Percentiles rank a stretch among this genome's conserved stretches.
phyloP scores from a whole-genome alignment of 164 flowering plant genomes.

The Brasenia schreberi region DNA sequence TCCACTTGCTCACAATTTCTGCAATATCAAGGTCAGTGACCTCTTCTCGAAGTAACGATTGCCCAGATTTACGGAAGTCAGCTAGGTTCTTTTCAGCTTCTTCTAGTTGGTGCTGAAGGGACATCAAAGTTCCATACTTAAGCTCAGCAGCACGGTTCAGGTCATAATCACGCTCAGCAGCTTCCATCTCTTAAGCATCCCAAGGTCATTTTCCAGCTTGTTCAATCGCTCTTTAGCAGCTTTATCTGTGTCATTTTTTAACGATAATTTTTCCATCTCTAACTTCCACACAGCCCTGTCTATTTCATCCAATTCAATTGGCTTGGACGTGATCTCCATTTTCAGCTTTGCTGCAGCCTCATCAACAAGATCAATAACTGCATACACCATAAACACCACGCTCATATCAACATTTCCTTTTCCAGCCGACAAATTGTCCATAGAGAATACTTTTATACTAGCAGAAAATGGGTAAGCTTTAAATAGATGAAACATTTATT shows the following conservation, averaged over 20 bases:
- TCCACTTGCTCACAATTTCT: conserved; percentile 92
- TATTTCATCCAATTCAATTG: conserved; percentile 86
- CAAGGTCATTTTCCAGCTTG: conserved; percentile 74
- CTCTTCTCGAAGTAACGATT: conserved; percentile 75
- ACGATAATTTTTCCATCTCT: conserved; percentile 87
- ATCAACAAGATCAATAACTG: conserved; percentile 97
- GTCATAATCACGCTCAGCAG: conserved; percentile 90
- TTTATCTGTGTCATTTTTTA: conserved; percentile 79
- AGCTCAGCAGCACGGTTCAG: conserved; percentile 92
- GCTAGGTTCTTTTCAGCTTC: conserved; percentile 77
- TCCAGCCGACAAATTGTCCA: background rate
- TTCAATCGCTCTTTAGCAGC: conserved; percentile 69
- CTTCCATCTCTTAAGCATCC: conserved; percentile 79
- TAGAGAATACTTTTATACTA: background rate
- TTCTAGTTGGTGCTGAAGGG: conserved; percentile 73
- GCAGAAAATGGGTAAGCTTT: background rate
- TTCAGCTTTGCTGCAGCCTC: conserved; percentile 98
- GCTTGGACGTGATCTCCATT: conserved; percentile 98
- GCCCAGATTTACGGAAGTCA: conserved; percentile 57
- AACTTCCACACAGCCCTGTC: conserved; percentile 73
- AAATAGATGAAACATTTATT: background rate
- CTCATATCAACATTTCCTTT: background rate
- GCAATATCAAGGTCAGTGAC: conserved; percentile 88
- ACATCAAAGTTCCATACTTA: conserved; percentile 72
- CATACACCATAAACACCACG: background rate